Evolutionary conservation across 768 basidiomycete species (phyloP), one percentile per base, ranked within the genome.

Genomic region (Russula emetica): DNA sequence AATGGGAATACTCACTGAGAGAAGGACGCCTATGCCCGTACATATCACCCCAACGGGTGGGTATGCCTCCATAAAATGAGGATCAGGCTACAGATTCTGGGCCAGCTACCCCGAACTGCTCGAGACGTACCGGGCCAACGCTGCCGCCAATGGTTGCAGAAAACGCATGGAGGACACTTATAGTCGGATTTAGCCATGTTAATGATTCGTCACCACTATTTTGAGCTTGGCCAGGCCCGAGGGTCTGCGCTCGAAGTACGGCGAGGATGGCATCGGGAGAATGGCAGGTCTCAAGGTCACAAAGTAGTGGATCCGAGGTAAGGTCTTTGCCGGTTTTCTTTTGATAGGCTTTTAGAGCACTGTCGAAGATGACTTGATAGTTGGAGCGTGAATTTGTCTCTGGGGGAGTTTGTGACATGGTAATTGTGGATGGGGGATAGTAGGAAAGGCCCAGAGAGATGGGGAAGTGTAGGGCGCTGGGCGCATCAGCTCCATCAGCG

Each of bases 311-410:
- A 34, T 61, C 13, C 3, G 30, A 18, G 20, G 40, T 20, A 24
- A 61, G 60, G n/a, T 52, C 42, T 22, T 44, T 53, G 13, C 51
- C 40, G 2, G 60, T 61, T 28, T 52, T 51, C 2, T 54, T 32
- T 44, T 3, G 28, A 26, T 61, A 61, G 8, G 18, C 28, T 7
- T 32, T 5, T 30, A 61, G 6, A 42, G 60, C 51, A 22, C 18
- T 14, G 30, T 54, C 26, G 22, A 61, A 61, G 8, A 61, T 52
- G 20, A 30, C 2, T 53, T 36, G 52, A 36, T 55, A 55, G 22
- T 22, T 24, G 22, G 34, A 13, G 9, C 13, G 36, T 16, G 36
- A 11, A n/a, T 2, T 2, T 5, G n/a, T n/a, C 36, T 22, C 20
- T 4, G 32, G n/a, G 11, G 34, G 13, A 36, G 53, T 16, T 14